Evolutionary conservation across 1,139 yeast species (phyloP), one percentile per base, ranked within the genome.

Genomic region (Meyerozyma smithsonii): DNA sequence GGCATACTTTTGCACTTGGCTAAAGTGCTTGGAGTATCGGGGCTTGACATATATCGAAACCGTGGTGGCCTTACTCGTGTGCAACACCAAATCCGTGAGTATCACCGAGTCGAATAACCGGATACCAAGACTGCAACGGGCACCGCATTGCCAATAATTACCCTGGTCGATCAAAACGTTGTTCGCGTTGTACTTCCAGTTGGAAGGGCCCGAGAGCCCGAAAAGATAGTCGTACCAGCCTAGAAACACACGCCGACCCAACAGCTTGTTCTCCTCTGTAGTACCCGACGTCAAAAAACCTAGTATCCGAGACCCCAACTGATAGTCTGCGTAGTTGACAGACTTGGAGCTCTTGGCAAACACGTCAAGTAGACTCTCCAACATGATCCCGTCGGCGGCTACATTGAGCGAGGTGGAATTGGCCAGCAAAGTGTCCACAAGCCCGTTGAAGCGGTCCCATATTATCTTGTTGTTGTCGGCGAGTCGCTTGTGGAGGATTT

Each of bases 141-240:
- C 43, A 8, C 53, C 56, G 46, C 74, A 66, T 32, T 55, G 49
- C 76, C 75, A 71, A 30, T 42, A 42, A 8, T 49, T 46, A 0
- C 61, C 69, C 15, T 66, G 65, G 40, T 69, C 73, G 11, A 66
- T 42, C 23, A 70, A 51, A 2, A 60, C 56, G 45, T 64, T 68
- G 46, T 69, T 69, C 12, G 76, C 76, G 47, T 70, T 68, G 40
- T 46, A 61, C 41, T 61, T 61, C 59, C 66, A 54, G 28, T 55
- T 44, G 8, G 49, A 45, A 0, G 61, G 54, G 4, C 59, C 51
- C 12, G 53, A 50, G 21, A 56, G 49, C 2, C 62, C 52, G 40
- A 47, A 50, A 8, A 65, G 45, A 44, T 59, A 66, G 46, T 68
- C 72, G 44, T 60, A 68, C 75, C 75, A 69, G 0, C 74, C 75